Evolutionary conservation across 768 basidiomycete genomes (phyloP), one percentile per base, ranked within the genome.

Genomic region (Mycena albidolilacea): DNA sequence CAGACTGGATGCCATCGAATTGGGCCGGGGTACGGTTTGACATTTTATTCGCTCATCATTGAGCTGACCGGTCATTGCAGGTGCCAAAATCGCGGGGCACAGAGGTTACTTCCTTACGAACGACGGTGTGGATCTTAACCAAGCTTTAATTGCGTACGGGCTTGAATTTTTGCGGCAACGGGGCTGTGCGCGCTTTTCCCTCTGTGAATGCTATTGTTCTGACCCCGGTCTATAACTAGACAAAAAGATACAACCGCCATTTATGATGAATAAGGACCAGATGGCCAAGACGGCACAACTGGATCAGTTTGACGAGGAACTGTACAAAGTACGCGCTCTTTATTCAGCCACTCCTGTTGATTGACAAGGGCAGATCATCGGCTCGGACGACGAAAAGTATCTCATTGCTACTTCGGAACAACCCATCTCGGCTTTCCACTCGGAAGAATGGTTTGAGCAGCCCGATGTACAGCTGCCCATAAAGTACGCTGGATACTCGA

Each of bases 401-500:
- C 91, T 99, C 62, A 99, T 99, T 80, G 98, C 98, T 4, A 99
- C 98, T 61, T 97, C 96, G 60, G 98, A 99, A 83, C 98, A 99
- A 81, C 98, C 98, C 48, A 97, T 99, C 83, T 99, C 98, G 8
- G 95, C 95, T 5, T 94, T 92, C 82, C 96, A 98, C 85, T 90
- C 93, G 64, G 97, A 97, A 78, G 98, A 99, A 83, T 98, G 97
- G 96, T 97, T 99, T 82, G 97, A 97, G 78, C 90, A 91, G 81
- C 97, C 97, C 0, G 91, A 95, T 60, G 91, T 90, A 35, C 96
- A 97, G 80, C 91, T 99, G 19, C 98, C 98, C 1, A 88, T 98
- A 80, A 88, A 89, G 84, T 98, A 94, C 78, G 94, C 94, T 0
- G 93, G 94, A 30, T 95, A 93, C 82, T 95, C 93, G 78, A 99